Conservation (phyloP, 169 alveolate genomes). For the Amoebophrya sp. region DNA sequence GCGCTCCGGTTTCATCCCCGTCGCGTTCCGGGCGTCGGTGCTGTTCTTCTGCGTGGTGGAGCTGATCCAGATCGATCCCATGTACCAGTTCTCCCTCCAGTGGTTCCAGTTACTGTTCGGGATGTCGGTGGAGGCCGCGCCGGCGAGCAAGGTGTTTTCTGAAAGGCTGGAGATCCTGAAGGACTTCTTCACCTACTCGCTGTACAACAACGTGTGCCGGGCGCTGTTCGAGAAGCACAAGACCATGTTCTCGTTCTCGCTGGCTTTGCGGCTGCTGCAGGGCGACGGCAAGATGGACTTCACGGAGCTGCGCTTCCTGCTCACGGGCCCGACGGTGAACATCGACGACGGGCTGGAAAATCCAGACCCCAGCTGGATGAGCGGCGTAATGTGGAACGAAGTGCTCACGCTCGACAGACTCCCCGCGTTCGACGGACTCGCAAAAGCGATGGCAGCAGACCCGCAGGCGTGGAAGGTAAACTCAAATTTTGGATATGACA, state of each 20-base stretch:
- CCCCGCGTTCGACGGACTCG: constrained; percentile 61
- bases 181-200: constrained; percentile 59
- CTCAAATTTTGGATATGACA: no score
- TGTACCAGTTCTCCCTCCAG: constrained; percentile 79
- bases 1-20: constrained; percentile 75
- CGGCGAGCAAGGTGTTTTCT: constrained; percentile 44
- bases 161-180: constrained; percentile 55
- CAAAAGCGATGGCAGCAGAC: constrained; percentile 46
- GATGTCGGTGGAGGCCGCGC: constrained; percentile 53
- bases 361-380: constrained; percentile 73
- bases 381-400: constrained; percentile 76
- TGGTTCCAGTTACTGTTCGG: constrained; percentile 82
- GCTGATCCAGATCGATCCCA: constrained; percentile 66
- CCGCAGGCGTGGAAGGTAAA: constrained; percentile 48
- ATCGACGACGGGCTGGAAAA: constrained; percentile 44
- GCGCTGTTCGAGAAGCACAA: constrained; percentile 75
- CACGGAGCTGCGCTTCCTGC: constrained; percentile 73
- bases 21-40: constrained; percentile 68
- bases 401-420: constrained; percentile 53
- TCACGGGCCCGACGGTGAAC: constrained; percentile 82
- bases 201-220: constrained; percentile 79
- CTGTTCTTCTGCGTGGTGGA: constrained; percentile 75
- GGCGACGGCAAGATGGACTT: constrained; percentile 60
- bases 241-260: constrained; percentile 64
- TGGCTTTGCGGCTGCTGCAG: constrained; percentile 57